Evolutionary conservation across 1,284 basidiomycete genomes (phyloP), one percentile per base, ranked within the genome.

Genomic region (Boletus hoseneyae): DNA sequence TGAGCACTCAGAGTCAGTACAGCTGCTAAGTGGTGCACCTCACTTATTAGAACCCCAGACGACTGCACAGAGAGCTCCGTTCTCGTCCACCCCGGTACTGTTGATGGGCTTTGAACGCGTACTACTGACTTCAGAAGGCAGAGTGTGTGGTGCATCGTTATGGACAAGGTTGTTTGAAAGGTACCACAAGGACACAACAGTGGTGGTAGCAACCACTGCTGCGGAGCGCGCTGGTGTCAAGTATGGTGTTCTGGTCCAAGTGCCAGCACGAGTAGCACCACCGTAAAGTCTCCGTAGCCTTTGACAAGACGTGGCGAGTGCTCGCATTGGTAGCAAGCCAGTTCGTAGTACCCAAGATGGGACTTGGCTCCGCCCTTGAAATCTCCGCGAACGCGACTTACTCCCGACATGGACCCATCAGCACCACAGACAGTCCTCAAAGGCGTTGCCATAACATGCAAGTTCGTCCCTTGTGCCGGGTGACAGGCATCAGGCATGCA

Each of bases 371-470:
- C 15, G 56, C 21, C 21, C 6, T 59, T 36, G 21, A 29, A 55
- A 29, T 21, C 29, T 16, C 37, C 13, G 23, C 13, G 10, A 43
- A 8, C 2, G 21, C 18, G n/a, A 21, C 35, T 27, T 39, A 9
- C 12, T 34, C 5, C 2, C 2, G 30, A 51, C 42, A 66, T 66
- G 64, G 64, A 66, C 42, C 60, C 65, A 5, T 70, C 74, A 36
- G 73, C 78, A 47, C 68, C 77, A 34, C 64, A 73, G 39, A 77
- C 73, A 21, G 73, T 87, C 41, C 70, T 76, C 23, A 70, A 75
- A 51, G 80, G 82, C 48, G 78, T 83, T 37, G 58, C 77, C 53
- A 66, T 75, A 69, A 81, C 83, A 83, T 87, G 85, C 83, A 77
- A 85, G 85, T 86, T 78, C 79, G 80, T 85, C 78, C 71, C 72